Base-by-base conservation (phyloP, 2,329 filamentous ascomycete genomes). In the Didymella arachidicola region DNA sequence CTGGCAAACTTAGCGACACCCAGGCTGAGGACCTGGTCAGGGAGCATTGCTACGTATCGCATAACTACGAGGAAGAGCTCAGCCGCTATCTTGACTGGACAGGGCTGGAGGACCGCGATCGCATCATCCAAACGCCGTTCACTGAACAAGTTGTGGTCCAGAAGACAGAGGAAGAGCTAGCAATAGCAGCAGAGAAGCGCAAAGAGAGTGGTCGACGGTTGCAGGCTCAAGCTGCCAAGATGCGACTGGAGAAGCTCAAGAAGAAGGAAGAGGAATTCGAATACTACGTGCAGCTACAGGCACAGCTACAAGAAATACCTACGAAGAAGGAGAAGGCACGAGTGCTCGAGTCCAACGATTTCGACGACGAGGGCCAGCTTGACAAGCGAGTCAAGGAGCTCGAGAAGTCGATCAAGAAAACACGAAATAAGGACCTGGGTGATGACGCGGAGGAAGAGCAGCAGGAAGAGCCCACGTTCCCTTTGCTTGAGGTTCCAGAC, bases 211-310 rank as follows among this genome's bases (percentile, higher is more conserved):
- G 95, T 0, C 85, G 95, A 63, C 85, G 96, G 44, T 75, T 99
- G 26, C 95, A 99, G 76, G 93, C 97, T 70, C 95, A 99, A 77
- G 95, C 95, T 0, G 94, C 94, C 10, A 98, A 97, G 78, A 97
- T 97, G 92, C 89, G 95, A 7, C 81, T 99, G 0, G 95, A 99
- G 65, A 96, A 96, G 72, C 82, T 99, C 45, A 92, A 98, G 75
- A 91, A 91, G 72, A 99, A 99, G 78, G 95, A 99, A 78, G 88
- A 96, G 73, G 93, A 98, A 74, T 81, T 98, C 1, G 93, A 96
- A 67, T 97, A 97, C 77, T 97, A 93, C 82, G 93, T 92, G 73
- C 87, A 92, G 59, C 80, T 99, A 4, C 92, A 96, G 71, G 77
- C 81, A 32, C 87, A 87, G 63, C 82, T 97, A 10, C 84, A 83